A percentile compares a stretch with the other conserved stretches of the same genome.
Evolutionary conservation across 1,284 basidiomycete species (phyloP).

Genomic region (Apiotrichum mycotoxinovorans): DNA sequence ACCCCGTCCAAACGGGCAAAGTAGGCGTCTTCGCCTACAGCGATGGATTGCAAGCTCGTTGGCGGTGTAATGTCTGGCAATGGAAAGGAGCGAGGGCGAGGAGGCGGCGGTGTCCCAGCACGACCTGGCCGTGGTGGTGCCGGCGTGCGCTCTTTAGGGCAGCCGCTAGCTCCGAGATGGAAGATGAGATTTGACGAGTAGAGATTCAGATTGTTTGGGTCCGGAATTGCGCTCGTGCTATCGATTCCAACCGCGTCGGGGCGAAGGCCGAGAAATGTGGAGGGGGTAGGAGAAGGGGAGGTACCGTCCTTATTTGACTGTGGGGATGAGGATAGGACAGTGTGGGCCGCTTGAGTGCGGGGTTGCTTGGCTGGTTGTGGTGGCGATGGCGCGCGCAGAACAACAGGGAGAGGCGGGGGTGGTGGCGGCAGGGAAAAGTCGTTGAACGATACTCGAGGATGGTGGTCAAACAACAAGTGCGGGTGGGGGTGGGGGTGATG

Average conservation of each 20-base stretch:
- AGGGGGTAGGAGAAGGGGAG: constrained; percentile 2
- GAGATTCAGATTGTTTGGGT: constrained; percentile 19
- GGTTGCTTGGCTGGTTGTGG: constrained; percentile 21
- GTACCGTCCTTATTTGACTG: constrained; percentile 9
- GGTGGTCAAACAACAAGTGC: constrained; percentile 11
- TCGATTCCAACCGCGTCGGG: constrained; percentile 7
- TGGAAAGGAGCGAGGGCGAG: constrained; percentile 36
- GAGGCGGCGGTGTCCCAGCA: constrained; percentile 24
- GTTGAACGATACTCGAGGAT: constrained; percentile 3
- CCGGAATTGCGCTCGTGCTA: constrained; percentile 5
- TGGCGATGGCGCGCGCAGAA: constrained; percentile 19
- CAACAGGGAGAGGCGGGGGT: constrained; percentile 24
- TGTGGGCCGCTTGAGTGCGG: constrained; percentile 22
- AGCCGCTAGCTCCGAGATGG: constrained; percentile 39
- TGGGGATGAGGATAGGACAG: constrained; percentile 20
- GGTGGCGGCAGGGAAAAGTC: constrained; percentile 8
- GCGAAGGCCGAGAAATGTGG: constrained; percentile 14
- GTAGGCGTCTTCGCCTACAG: constrained; percentile 51
- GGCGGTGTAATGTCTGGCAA: constrained; percentile 36
- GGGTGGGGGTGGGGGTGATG: constrained; percentile 3
- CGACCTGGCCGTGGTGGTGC: constrained; percentile 13
- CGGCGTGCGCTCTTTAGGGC: constrained; percentile 35
- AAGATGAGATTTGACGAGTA: constrained; percentile 41
- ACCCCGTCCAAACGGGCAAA: constrained; percentile 45
- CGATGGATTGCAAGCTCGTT: constrained; percentile 19